Conservation (phyloP, 2,329 filamentous ascomycete genomes). For the Aureobasidium vineae region DNA sequence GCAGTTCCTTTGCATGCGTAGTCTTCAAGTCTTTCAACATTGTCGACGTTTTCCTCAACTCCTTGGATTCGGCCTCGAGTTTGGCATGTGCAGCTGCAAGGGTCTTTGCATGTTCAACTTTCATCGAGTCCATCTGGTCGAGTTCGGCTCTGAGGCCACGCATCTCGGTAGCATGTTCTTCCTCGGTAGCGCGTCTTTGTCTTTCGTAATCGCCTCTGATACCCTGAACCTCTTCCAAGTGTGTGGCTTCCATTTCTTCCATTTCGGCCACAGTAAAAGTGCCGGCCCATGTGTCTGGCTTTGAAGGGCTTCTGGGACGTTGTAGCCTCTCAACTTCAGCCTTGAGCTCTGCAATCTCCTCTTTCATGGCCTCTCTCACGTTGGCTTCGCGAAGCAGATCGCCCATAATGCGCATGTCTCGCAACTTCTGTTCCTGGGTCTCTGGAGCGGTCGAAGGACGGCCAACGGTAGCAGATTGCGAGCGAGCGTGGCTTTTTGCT, state of each 20-base stretch:
- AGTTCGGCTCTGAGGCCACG: constrained; percentile 6
- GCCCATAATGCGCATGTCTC: constrained; percentile 29
- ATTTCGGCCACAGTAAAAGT: constrained; percentile 19
- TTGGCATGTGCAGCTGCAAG: constrained; percentile 3
- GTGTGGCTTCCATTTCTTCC: constrained; percentile 24
- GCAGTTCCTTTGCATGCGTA: constrained; percentile 16
- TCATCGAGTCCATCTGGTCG: constrained; percentile 1
- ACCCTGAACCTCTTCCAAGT: constrained; percentile 21
- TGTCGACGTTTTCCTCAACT: neutral
- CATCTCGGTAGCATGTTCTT: constrained; percentile 23
- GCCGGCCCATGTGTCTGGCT: constrained; percentile 11
- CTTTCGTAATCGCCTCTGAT: constrained; percentile 21
- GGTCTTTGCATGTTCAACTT: constrained; percentile 10
- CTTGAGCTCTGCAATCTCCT: constrained; percentile 26
- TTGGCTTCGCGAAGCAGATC: constrained; percentile 29
- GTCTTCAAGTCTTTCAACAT: neutral
- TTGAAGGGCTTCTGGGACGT: constrained; percentile 16
- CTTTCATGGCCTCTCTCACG: constrained; percentile 24
- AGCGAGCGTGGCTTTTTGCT: constrained; percentile 25
- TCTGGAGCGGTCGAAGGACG: constrained; percentile 27
- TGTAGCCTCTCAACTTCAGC: constrained; percentile 27
- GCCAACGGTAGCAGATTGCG: constrained; percentile 24
- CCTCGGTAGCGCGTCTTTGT: constrained; percentile 22
- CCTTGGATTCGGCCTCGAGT: constrained; percentile 7
- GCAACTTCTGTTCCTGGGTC: constrained; percentile 26